Evolutionary conservation across 2,329 filamentous ascomycete species (phyloP).

Genomic region (Trichoderma cornu-damae): DNA sequence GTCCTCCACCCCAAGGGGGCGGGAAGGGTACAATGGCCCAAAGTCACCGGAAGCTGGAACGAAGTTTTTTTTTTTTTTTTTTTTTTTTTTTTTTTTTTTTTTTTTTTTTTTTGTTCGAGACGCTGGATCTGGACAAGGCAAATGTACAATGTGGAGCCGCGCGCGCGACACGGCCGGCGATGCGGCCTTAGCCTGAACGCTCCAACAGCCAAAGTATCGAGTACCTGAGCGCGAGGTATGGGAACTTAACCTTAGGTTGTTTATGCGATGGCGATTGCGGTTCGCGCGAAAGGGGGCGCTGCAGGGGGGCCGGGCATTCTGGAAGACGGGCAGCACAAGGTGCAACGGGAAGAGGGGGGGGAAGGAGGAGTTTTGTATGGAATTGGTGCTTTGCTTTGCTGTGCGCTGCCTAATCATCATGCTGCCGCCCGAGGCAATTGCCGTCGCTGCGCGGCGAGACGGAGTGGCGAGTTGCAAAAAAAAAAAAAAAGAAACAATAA

Average conservation of each 20-base stretch:
- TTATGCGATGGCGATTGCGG: slow-evolving; percentile 13
- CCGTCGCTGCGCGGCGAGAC: too few species aligned
- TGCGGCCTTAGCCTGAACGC: slow-evolving; percentile 10
- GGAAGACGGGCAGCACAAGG: slow-evolving; percentile 8
- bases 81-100: too few species aligned
- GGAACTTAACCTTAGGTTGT: too few species aligned
- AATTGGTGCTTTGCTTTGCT: too few species aligned
- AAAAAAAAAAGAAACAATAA: too few species aligned
- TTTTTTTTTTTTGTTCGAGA: too few species aligned
- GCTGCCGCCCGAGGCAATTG: too few species aligned
- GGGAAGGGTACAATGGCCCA: slow-evolving; percentile 10
- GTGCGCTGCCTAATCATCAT: too few species aligned
- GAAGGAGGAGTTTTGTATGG: too few species aligned
- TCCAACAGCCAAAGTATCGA: slow-evolving; percentile 12
- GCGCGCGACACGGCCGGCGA: slow-evolving; percentile 11
- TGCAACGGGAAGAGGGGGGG: not conserved
- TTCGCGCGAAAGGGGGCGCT: not conserved
- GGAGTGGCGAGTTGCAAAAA: too few species aligned
- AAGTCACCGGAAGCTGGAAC: slow-evolving; percentile 11
- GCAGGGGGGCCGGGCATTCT: slow-evolving; percentile 8
- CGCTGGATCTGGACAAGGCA: slow-evolving; percentile 9
- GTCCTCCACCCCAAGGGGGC: slow-evolving; percentile 2
- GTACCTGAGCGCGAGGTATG: slow-evolving; percentile 11
- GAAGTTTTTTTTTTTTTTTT: too few species aligned
- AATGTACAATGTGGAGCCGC: slow-evolving; percentile 15